Evolutionary conservation across 805 yeast species (phyloP), one percentile per base, ranked within the genome.

Genomic region (Candida tallmaniae): DNA sequence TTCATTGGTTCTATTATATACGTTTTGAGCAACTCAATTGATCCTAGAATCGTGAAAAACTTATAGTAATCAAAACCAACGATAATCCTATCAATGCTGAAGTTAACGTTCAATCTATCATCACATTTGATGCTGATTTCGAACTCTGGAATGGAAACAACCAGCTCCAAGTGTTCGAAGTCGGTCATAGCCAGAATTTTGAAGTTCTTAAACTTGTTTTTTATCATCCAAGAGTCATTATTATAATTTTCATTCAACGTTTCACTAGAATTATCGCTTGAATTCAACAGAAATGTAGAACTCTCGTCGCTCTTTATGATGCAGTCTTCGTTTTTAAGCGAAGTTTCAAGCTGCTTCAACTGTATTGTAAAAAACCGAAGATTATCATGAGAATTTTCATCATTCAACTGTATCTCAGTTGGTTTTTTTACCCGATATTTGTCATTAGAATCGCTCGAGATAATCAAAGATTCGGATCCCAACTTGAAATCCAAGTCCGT

Each of bases 21-120:
- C 36, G 60, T 59, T 19, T 46, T 47, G 15, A 65, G 32, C 16
- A 62, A 29, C 28, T 62, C 57, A 2, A 60, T 34, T 26, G 62
- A 43, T 3, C 73, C 70, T 16, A 66, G 35, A 0, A 59, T 27
- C 1, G 54, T 50, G 37, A 61, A 60, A 11, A 58, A 21, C 32
- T 59, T 58, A 34, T 51, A 57, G n/a, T 51, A 46, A 39, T 64
- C 67, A 20, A 54, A 42, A 11, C 32, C 29, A 5, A 49, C 45
- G 6, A 27, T 36, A 1, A 65, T 8, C 9, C 49, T 42, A 6
- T 48, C 50, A 3, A 50, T 15, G 10, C 34, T 29, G 3, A 39
- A 21, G 11, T 36, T 44, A 10, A 52, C 32, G 16, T 25, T 35
- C 46, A 11, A 26, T 20, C 5, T 50, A 12, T 18, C 17, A 15